A percentile compares a stretch with the other conserved stretches of the same genome.
phyloP scores from a whole-genome alignment of 805 yeast species.

The Isabelozyma rhagii region DNA sequence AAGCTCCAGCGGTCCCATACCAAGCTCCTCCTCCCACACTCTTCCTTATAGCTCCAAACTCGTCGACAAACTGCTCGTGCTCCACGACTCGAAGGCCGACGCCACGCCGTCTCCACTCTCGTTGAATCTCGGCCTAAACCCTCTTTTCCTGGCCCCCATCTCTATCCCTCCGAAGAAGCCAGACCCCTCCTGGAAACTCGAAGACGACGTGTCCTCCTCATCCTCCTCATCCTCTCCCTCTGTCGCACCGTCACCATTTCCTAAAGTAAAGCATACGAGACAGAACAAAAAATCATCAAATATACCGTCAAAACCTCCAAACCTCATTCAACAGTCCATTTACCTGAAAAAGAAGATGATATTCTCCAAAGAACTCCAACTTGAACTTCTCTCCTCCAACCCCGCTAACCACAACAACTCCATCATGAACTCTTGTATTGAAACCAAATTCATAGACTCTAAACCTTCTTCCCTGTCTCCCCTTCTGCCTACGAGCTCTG shows the following conservation, averaged over 20 bases:
- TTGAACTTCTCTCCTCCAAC: conserved; percentile 25
- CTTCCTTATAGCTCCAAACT: too few species aligned
- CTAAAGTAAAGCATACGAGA: neutral
- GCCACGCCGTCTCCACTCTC: conserved; percentile 25
- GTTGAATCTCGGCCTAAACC: conserved; percentile 2
- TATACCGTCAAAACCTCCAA: neutral
- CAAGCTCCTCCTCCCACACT: too few species aligned
- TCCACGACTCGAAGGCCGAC: conserved; percentile 9
- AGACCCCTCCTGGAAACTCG: neutral
- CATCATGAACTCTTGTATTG: conserved; percentile 4
- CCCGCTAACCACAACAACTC: conserved; percentile 7
- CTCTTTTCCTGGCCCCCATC: neutral
- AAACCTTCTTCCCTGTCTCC: conserved; percentile 2
- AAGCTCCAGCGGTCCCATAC: too few species aligned
- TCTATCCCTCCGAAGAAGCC: neutral
- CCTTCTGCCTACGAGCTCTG: conserved; percentile 1
- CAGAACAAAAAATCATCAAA: neutral
- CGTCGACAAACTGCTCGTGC: conserved; percentile 1
- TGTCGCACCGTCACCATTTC: neutral
- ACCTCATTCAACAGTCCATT: conserved; percentile 17
- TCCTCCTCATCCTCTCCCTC: neutral
- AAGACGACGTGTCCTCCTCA: neutral
- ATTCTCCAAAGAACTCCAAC: conserved; percentile 36
- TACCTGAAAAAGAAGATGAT: conserved; percentile 28
- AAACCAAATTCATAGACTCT: conserved; percentile 8